Evolutionary conservation across 495 filamentous ascomycete genomes (phyloP).

Genomic region (Aspergillus affinis): DNA sequence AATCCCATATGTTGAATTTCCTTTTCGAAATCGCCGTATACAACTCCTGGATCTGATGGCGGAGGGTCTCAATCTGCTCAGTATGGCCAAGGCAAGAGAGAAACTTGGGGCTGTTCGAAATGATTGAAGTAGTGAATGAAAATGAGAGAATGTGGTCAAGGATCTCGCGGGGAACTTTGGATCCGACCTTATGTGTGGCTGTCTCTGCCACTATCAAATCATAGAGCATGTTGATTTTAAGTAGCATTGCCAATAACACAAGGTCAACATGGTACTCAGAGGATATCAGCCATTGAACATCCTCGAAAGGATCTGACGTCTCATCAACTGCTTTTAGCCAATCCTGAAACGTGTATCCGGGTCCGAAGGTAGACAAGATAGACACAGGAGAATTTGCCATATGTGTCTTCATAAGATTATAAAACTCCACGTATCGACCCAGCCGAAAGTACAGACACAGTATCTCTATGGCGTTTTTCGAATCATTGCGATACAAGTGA

Average conservation of each 20-base stretch:
- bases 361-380: too few relatives aligned
- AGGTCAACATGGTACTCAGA: background rate
- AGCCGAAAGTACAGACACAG: background rate
- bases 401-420: background rate
- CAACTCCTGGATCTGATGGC: background rate
- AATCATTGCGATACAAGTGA: background rate
- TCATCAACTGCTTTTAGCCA: background rate
- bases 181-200: background rate
- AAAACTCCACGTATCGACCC: background rate
- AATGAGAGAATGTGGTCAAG: background rate
- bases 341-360: background rate
- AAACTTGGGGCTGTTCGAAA: background rate
- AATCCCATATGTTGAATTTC: background rate
- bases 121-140: background rate
- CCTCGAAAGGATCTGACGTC: background rate
- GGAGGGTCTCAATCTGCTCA: background rate
- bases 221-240: background rate
- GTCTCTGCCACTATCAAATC: background rate
- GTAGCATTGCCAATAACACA: background rate
- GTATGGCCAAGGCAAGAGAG: background rate
- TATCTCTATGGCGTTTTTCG: background rate
- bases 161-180: background rate
- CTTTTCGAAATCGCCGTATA: background rate
- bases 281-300: background rate
- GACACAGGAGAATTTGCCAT: background rate